Percentiles rank a stretch among this genome's conserved stretches.
These are phyloP conservation scores for Apiotrichum montevideense DNA, from an alignment of 1,284 basidiomycete species.

Conservation along the genomic window DNA sequence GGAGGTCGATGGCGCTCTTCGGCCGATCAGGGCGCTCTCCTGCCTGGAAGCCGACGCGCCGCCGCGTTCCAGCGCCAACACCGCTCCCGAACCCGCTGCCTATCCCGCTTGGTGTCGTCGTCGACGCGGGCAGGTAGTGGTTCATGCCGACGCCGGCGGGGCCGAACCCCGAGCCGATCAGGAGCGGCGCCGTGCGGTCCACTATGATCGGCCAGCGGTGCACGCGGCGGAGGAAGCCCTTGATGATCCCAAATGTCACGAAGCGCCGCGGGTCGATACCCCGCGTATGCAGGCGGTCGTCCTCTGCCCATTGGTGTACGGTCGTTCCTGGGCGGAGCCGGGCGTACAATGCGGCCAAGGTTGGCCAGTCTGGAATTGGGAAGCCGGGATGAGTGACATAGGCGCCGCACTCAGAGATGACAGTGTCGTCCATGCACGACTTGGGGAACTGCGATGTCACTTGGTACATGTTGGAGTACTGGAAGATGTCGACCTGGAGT, in stretches of 20 bases:
- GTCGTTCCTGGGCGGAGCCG: conserved; percentile 77
- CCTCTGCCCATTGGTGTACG: conserved; percentile 82
- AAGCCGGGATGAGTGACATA: conserved; percentile 69
- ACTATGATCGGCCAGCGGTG: conserved; percentile 76
- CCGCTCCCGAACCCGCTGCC: background rate
- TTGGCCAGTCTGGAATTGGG: conserved; percentile 65
- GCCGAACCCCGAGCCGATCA: conserved; percentile 1
- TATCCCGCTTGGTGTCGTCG: background rate
- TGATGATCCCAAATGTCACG: conserved; percentile 98
- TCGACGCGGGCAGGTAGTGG: background rate
- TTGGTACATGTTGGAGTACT: conserved; percentile 97
- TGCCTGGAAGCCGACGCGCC: conserved; percentile 7
- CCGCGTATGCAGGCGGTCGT: conserved; percentile 60
- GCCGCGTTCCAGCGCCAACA: background rate
- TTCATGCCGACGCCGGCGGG: background rate
- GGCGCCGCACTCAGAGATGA: conserved; percentile 78
- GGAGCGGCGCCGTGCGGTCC: conserved; percentile 18
- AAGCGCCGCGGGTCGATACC: conserved; percentile 89
- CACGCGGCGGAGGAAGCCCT: conserved; percentile 87
- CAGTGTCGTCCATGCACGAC: conserved; percentile 72
- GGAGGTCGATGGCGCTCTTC: background rate
- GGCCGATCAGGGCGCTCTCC: background rate
- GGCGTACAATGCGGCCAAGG: conserved; percentile 76
- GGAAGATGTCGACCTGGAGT: conserved; percentile 79
- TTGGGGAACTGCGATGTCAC: conserved; percentile 75